Conservation (phyloP, 305 asterid genomes). For the Coffea humblotiana region DNA sequence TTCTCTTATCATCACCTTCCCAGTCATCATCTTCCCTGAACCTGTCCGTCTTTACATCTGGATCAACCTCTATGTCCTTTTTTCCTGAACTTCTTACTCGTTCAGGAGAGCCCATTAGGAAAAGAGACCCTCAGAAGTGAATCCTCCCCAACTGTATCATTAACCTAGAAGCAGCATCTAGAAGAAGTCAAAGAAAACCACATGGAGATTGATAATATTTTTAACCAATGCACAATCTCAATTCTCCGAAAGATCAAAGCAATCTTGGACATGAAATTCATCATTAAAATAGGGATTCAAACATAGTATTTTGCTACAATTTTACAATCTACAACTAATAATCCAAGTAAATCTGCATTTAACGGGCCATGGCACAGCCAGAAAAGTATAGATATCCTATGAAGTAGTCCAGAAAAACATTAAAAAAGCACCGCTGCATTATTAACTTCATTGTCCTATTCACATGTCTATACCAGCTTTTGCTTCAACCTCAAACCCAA, state of each 20-base stretch:
- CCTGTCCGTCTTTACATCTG: slow-evolving; percentile 64
- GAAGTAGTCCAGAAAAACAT: neutral
- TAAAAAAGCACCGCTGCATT: neutral
- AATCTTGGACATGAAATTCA: neutral
- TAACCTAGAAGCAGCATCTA: slow-evolving; percentile 34
- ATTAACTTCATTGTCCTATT: neutral
- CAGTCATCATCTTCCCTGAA: slow-evolving; percentile 65
- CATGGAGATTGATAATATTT: neutral
- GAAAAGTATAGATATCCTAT: neutral
- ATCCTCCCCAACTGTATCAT: slow-evolving; percentile 21
- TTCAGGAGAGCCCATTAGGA: slow-evolving; percentile 75
- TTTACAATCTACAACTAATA: neutral
- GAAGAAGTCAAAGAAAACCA: neutral
- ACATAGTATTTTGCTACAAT: neutral
- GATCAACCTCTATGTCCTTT: slow-evolving; percentile 55
- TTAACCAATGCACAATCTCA: neutral
- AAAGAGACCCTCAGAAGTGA: slow-evolving; percentile 36
- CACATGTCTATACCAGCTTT: neutral
- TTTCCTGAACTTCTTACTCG: slow-evolving; percentile 43
- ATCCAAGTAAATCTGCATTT: neutral
- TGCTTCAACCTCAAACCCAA: neutral
- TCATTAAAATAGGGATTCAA: neutral
- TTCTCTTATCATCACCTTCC: slow-evolving; percentile 61
- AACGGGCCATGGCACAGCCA: neutral
- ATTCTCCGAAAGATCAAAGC: neutral